Conservation (phyloP, 768 basidiomycete species). For the Pluteus cervinus region DNA sequence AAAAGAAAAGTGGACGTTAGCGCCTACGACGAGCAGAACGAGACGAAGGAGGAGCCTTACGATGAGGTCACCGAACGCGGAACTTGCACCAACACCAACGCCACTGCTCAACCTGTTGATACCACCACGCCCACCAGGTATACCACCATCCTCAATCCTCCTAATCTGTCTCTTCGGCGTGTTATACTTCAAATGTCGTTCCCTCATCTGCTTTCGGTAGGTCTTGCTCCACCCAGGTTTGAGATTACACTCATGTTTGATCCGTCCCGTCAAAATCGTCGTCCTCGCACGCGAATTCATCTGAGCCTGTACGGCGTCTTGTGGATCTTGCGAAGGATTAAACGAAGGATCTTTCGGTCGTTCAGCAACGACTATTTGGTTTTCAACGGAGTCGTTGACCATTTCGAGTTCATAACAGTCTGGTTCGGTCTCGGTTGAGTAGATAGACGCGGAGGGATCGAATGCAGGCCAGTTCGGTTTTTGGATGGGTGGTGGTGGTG, state of each 20-base stretch:
- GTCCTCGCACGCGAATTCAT: constrained; percentile 61
- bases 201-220: constrained; percentile 70
- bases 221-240: constrained; percentile 60
- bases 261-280: constrained; percentile 71
- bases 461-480: constrained; percentile 33
- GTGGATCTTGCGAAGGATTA: constrained; percentile 25
- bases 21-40: background rate
- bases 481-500: constrained; percentile 16
- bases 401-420: constrained; percentile 87
- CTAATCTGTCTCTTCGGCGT: constrained; percentile 60
- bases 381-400: constrained; percentile 79
- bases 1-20: constrained; percentile 6
- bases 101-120: constrained; percentile 79
- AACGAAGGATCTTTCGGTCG: constrained; percentile 59
- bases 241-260: constrained; percentile 77
- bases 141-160: constrained; percentile 68
- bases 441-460: constrained; percentile 23
- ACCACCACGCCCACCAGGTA: constrained; percentile 62
- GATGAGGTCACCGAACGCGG: constrained; percentile 59
- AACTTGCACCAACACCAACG: constrained; percentile 49
- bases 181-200: constrained; percentile 60
- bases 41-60: constrained; percentile 26
- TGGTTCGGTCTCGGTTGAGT: constrained; percentile 32
- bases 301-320: constrained; percentile 25
- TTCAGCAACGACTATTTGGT: constrained; percentile 82